Percentiles rank a stretch among this genome's conserved stretches.
These are phyloP conservation scores for Aspergillus sp. DNA, from an alignment of 2,329 filamentous ascomycete genomes.

Conservation along the genomic window DNA sequence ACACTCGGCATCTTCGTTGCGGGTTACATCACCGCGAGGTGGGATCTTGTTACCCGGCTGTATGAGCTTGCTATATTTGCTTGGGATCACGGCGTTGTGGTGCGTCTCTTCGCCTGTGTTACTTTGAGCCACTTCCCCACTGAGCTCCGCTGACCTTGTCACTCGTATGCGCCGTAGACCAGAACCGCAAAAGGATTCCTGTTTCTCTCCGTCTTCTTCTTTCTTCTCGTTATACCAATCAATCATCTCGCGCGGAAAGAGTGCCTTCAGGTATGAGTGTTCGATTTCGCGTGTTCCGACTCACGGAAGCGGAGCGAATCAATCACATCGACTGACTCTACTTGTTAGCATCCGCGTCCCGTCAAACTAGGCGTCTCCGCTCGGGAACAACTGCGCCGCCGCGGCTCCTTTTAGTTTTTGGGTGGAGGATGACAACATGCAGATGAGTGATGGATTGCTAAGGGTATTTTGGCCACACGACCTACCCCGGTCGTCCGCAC, in stretches of 20 bases:
- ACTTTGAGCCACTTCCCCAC: conserved; percentile 15
- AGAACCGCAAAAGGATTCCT: conserved; percentile 85
- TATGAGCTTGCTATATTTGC: conserved; percentile 98
- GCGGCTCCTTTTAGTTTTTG: conserved; percentile 81
- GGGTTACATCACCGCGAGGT: conserved; percentile 98
- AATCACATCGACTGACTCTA: conserved; percentile 1
- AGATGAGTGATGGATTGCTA: conserved; percentile 80
- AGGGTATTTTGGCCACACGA: conserved; percentile 98
- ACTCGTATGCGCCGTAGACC: conserved; percentile 58
- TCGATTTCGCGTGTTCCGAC: not conserved
- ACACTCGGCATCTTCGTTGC: conserved; percentile 98
- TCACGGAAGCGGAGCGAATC: not conserved
- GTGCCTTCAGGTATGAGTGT: conserved; percentile 70
- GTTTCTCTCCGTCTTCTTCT: conserved; percentile 81
- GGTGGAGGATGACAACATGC: conserved; percentile 62
- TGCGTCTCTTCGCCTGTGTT: conserved; percentile 52
- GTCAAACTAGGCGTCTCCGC: conserved; percentile 84
- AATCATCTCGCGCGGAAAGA: conserved; percentile 81
- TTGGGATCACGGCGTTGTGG: conserved; percentile 97
- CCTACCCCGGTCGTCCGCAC: conserved; percentile 69
- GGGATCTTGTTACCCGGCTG: conserved; percentile 94
- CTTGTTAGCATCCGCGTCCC: conserved; percentile 75
- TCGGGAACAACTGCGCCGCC: conserved; percentile 88
- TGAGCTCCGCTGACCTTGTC: not conserved
- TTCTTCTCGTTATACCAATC: conserved; percentile 81